phyloP scores from a whole-genome alignment of 345 rosid genomes.

The Eucalyptus erythrocorys region DNA sequence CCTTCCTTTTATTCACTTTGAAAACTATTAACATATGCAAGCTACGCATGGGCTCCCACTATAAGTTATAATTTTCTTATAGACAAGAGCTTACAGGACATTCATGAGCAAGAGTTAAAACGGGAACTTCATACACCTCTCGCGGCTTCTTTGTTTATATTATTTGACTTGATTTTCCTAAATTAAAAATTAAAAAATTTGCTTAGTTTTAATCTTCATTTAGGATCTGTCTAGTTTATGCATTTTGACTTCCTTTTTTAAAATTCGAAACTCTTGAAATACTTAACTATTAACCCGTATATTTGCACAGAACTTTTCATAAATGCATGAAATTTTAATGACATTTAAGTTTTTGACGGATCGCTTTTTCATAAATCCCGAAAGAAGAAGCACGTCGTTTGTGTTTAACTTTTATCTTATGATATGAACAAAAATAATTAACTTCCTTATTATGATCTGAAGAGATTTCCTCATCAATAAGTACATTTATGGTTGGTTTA shows the following conservation, averaged over 20 bases:
- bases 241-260: neutral
- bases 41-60: neutral
- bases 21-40: neutral
- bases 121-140: neutral
- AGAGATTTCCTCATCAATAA: too few relatives aligned
- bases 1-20: neutral
- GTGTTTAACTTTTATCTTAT: too few relatives aligned
- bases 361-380: too few relatives aligned
- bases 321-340: neutral
- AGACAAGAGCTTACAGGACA: neutral
- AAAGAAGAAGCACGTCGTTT: too few relatives aligned
- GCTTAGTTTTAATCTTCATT: neutral
- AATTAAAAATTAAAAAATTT: too few relatives aligned
- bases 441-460: too few relatives aligned
- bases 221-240: neutral
- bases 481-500: neutral
- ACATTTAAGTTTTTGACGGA: too few relatives aligned
- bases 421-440: too few relatives aligned
- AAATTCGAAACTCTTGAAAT: neutral
- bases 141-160: neutral
- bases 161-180: neutral
- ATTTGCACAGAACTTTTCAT: neutral
- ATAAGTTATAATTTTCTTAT: neutral
- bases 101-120: neutral
- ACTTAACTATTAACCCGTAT: too few relatives aligned